Evolutionary conservation across 164 flowering plant genomes (phyloP).

Genomic region (Piper betle): DNA sequence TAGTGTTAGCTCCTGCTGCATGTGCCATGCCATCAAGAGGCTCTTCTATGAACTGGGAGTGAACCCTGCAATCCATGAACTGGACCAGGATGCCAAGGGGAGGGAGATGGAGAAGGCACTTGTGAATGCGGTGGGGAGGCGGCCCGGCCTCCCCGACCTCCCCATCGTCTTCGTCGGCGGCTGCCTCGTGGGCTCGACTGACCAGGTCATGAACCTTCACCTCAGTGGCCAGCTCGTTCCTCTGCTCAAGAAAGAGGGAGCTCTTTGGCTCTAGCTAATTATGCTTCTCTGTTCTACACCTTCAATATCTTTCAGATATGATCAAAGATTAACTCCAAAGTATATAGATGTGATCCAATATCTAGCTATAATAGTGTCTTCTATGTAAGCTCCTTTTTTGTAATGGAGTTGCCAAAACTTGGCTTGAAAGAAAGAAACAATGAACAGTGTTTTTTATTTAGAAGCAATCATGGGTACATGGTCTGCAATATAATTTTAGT

Average conservation of each 20-base stretch:
- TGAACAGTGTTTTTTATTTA: no score
- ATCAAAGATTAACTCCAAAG: no score
- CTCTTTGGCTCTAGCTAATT: constrained; percentile 29
- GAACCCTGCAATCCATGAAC: constrained; percentile 24
- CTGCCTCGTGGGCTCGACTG: constrained; percentile 15
- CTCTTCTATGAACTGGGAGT: constrained; percentile 26
- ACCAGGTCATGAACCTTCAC: constrained; percentile 26
- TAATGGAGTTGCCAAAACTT: background rate
- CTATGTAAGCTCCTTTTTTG: background rate
- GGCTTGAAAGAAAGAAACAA: no score
- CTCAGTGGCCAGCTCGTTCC: constrained; percentile 24
- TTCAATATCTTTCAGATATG: background rate
- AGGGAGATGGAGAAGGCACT: constrained; percentile 27
- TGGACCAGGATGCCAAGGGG: constrained; percentile 27
- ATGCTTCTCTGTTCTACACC: background rate
- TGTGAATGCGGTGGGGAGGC: constrained; percentile 11
- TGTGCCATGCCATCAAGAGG: constrained; percentile 27
- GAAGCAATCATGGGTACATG: no score
- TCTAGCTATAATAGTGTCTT: background rate
- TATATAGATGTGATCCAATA: background rate
- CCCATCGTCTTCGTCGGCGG: constrained; percentile 32
- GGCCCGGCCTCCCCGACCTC: constrained; percentile 22
- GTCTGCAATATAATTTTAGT: no score
- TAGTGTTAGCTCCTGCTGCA: constrained; percentile 28
- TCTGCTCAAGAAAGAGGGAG: constrained; percentile 29